Evolutionary conservation across 2,329 filamentous ascomycete genomes (phyloP), one percentile per base, ranked within the genome.

Genomic region (Cladosporium sp.): DNA sequence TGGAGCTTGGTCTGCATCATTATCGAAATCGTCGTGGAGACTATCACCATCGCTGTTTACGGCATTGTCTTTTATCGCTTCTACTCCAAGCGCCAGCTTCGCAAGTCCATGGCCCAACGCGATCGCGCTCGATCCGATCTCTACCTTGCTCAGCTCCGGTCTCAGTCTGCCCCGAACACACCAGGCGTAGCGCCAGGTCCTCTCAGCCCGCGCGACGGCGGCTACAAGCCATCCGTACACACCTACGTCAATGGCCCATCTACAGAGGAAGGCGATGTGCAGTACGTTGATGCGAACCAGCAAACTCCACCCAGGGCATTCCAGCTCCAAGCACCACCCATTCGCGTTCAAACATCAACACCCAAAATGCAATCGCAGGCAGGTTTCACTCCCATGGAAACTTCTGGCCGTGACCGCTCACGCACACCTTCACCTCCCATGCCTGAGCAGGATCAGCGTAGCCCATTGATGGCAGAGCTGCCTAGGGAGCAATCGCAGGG

Each of bases 1-100:
- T 98, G 93, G 93, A 80, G 86, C 35, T 78, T 98, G 56, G 86
- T 98, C 67, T 98, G 93, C 79, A 91, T 91, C 72, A 86, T 98
- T 66, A 97, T 98, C 68, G 93, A 98, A 71, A 79, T 98, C 59
- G 87, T 96, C 54, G 79, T 98, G 61, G 93, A 97, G 67, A 80
- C 88, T 58, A 85, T 97, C 65, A 89, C 87, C 65, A 95, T 98
- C 68, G 77, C 83, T 48, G 88, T 98, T 63, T 98, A 98, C 78
- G 89, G 82, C 64, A 80, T 96, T 65, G 84, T 96, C 68, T 96
- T 97, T 77, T 97, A 95, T 78, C 87, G 93, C 61, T 94, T 95
- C 79, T 95, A 91, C 82, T 90, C 87, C 59, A 98, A 97, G 80
- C 86, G 89, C 68, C 86, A 87, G 67, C 87, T 98, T 55, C 84